phyloP scores from a whole-genome alignment of 208 protist species.

The Acanthamoeba sp. region DNA sequence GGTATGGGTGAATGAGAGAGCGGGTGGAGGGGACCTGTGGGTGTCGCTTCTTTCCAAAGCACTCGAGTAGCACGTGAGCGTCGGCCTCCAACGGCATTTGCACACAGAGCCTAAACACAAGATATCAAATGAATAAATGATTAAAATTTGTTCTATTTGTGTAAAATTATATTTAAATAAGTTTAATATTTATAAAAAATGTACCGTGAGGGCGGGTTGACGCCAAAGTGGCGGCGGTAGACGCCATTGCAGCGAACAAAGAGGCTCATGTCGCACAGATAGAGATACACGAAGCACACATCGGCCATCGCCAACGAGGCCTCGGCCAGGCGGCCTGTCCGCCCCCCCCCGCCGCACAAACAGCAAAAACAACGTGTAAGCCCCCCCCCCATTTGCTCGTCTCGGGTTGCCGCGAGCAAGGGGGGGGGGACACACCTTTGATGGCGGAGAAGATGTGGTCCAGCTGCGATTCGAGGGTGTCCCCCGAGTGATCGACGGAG shows the following conservation, averaged over 20 bases:
- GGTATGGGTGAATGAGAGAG: background rate
- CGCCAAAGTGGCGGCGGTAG: conserved; percentile 70
- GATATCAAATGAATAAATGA: no score
- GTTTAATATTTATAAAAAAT: conserved; percentile 45
- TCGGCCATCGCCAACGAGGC: conserved; percentile 4
- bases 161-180: background rate
- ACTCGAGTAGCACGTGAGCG: conserved; percentile 11
- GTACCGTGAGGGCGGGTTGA: conserved; percentile 71
- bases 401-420: no score
- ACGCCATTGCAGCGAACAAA: conserved; percentile 52
- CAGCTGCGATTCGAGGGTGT: conserved; percentile 12
- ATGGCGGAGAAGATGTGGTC: conserved; percentile 2
- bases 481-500: background rate
- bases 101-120: background rate
- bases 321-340: background rate
- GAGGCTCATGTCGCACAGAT: conserved; percentile 66
- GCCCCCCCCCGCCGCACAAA: background rate
- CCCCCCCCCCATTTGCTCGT: no score
- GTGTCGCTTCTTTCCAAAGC: background rate
- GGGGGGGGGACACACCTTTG: background rate
- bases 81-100: background rate
- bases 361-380: no score
- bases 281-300: conserved; percentile 66
- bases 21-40: background rate
- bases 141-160: no score